These are phyloP conservation scores for Kodamaea ohmeri DNA, from an alignment of 1,139 yeast species.

Conservation along the genomic window DNA sequence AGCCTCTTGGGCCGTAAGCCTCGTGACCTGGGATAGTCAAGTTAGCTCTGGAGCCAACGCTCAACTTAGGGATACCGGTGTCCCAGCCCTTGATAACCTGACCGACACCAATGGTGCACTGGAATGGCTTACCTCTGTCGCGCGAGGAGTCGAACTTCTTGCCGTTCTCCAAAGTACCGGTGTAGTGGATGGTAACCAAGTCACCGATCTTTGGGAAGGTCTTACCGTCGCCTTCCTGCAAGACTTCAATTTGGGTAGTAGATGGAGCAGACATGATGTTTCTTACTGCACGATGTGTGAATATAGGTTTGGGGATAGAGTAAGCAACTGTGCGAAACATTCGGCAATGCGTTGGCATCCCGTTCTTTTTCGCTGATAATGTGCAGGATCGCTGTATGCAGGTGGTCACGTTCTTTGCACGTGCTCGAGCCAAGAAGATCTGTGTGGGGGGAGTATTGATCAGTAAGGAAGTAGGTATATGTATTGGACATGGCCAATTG, in stretches of 20 bases:
- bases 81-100: conserved; percentile 98
- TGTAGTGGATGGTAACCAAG: conserved; percentile 87
- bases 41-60: conserved; percentile 88
- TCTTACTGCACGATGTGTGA: conserved; percentile 7
- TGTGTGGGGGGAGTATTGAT: too few relatives aligned
- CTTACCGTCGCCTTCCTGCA: conserved; percentile 72
- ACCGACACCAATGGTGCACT: conserved; percentile 90
- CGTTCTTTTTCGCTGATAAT: background rate
- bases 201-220: conserved; percentile 87
- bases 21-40: conserved; percentile 89
- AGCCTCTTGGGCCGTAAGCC: conserved; percentile 93
- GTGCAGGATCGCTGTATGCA: conserved; percentile 3
- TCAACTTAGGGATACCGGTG: conserved; percentile 84
- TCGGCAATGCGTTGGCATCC: conserved; percentile 1
- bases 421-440: too few relatives aligned
- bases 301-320: conserved; percentile 3
- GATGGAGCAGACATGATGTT: conserved; percentile 40
- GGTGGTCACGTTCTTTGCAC: background rate
- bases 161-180: conserved; percentile 92
- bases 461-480: background rate
- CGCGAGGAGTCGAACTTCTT: conserved; percentile 93
- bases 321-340: conserved; percentile 11
- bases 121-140: conserved; percentile 93
- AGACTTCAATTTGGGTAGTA: conserved; percentile 42
- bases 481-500: background rate